A percentile compares a stretch with the other conserved stretches of the same genome.
Conservation (phyloP, 2,329 filamentous ascomycete genomes). For the Microsporum ferrugineum region DNA sequence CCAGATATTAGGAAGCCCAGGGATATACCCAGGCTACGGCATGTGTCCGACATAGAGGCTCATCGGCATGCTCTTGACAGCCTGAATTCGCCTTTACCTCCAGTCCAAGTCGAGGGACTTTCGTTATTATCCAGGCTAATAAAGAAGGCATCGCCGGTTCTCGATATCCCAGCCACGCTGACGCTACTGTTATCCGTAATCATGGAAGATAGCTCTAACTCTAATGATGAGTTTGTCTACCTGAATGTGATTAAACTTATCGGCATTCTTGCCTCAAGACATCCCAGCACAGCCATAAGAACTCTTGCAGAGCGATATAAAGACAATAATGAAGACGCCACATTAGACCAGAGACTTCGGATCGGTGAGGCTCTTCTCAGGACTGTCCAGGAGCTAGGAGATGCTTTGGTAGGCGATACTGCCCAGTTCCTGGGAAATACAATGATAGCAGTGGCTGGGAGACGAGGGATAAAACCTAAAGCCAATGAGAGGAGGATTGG, state of each 20-base stretch:
- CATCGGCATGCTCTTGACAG: constrained; percentile 33
- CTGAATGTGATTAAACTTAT: constrained; percentile 34
- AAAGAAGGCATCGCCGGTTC: constrained; percentile 31
- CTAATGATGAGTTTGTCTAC: constrained; percentile 35
- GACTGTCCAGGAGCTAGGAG: constrained; percentile 32
- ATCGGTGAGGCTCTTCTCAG: constrained; percentile 33
- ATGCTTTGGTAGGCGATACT: constrained; percentile 27
- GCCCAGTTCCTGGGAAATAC: constrained; percentile 29
- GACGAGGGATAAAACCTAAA: constrained; percentile 28
- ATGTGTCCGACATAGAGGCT: constrained; percentile 28
- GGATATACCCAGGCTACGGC: constrained; percentile 12
- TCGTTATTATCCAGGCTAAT: constrained; percentile 31
- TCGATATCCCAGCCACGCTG: constrained; percentile 34
- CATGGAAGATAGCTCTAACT: constrained; percentile 25
- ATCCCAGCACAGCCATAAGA: constrained; percentile 33
- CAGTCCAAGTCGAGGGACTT: constrained; percentile 35
- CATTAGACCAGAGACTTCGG: constrained; percentile 31
- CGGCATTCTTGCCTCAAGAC: constrained; percentile 30
- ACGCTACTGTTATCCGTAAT: constrained; percentile 31
- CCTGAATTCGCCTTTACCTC: constrained; percentile 31
- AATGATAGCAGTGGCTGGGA: constrained; percentile 30
- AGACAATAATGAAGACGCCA: constrained; percentile 27
- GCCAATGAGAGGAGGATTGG: constrained; percentile 24
- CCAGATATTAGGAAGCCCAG: constrained; percentile 13
- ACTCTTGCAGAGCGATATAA: constrained; percentile 31